Base-by-base conservation (phyloP, 768 basidiomycete species). In the Porpolomopsis calyptriformis region DNA sequence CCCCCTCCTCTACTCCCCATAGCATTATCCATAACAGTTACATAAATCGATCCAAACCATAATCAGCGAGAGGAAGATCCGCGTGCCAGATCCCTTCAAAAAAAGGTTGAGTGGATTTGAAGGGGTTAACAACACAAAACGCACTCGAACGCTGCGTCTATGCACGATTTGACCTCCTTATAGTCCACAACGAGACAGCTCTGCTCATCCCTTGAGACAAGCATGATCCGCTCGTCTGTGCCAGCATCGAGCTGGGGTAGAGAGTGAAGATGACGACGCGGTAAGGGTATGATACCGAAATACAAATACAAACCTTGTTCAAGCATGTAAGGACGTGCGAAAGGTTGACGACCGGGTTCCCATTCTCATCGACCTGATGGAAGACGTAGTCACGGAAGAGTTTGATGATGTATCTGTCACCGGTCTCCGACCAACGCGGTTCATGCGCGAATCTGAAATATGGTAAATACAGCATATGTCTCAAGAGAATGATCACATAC, bases 361-460 rank as follows among this genome's bases (percentile, higher is more conserved):
- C 88, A 53, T 78, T 74, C 57, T 91, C 88, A 52, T 96, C 92
- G 34, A 96, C 84, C 62, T 96, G 92, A 59, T 99, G 96, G 64
- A 99, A 99, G 20, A 99, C 92, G 55, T 87, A 93, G 63, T 99
- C 96, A 14, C 96, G 77, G 74, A 99, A 98, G 38, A 99, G 76
- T 71, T 96, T 97, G 70, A 99, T 77, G 59, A 98, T 90, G 61
- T 99, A 99, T 50, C 94, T 72, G 58, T 99, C 96, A 1, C 96
- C 96, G 0, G 96, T 98, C 59, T 99, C 96, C 10, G 93, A 92
- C 96, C 96, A 99, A 2, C 93, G 77, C 1, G 88, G 80, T 56
- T 97, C 94, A 34, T 85, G 82, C n/a, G 92, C 85, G 55, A 96
- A 96, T 55, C 91, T 93, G 46, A n/a, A 24, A 8, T 4, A 36